Conservation (phyloP, 352 stramenopile species). For the Phytophthora meadii region DNA sequence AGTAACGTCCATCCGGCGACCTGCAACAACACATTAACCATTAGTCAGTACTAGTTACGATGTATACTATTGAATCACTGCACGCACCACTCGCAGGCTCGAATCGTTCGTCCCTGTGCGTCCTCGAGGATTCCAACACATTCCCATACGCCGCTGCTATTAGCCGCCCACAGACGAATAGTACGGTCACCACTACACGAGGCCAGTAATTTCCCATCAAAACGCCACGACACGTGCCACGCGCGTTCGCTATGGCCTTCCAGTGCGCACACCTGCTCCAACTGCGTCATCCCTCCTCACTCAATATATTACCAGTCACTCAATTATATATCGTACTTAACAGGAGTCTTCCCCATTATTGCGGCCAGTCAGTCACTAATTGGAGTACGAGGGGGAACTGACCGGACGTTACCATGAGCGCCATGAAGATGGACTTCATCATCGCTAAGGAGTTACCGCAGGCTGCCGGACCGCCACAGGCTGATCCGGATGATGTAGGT, state of each 20-base stretch:
- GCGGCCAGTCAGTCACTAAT: constrained; percentile 22
- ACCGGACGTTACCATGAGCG: constrained; percentile 53
- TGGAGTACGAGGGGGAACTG: background rate
- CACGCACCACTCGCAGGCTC: constrained; percentile 92
- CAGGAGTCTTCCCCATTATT: background rate
- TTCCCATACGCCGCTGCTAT: constrained; percentile 69
- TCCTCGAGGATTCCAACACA: constrained; percentile 94
- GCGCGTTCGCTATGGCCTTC: constrained; percentile 89
- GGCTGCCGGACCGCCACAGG: constrained; percentile 1
- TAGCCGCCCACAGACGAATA: constrained; percentile 85
- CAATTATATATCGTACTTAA: too few species aligned
- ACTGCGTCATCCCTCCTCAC: constrained; percentile 13
- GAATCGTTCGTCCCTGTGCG: constrained; percentile 94
- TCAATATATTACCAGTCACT: background rate
- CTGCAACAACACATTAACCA: constrained; percentile 29
- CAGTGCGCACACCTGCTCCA: constrained; percentile 68
- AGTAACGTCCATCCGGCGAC: constrained; percentile 77
- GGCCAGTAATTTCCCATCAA: constrained; percentile 86
- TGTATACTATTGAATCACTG: too few species aligned
- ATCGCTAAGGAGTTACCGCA: constrained; percentile 70
- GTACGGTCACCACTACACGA: constrained; percentile 92
- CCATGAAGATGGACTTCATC: constrained; percentile 88
- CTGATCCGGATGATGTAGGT: constrained; percentile 47
- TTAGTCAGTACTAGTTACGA: background rate
- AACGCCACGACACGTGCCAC: constrained; percentile 93